These are phyloP conservation scores for Talaromyces piceae DNA, from an alignment of 2,329 filamentous ascomycete species.

Conservation along the genomic window DNA sequence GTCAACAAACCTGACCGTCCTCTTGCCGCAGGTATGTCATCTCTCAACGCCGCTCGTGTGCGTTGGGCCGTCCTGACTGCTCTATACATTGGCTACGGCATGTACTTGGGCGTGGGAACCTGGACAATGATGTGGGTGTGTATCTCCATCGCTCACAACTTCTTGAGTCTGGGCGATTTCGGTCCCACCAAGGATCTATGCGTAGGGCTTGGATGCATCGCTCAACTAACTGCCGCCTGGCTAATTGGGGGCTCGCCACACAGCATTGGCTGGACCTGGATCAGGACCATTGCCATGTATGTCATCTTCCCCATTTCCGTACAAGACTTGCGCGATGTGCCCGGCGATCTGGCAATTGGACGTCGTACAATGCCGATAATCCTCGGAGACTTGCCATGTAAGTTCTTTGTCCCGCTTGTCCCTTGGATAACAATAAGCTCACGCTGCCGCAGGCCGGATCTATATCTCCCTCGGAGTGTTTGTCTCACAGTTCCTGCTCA, in stretches of 20 bases:
- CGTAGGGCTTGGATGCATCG: slow-evolving; percentile 7
- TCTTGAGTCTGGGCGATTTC: slow-evolving; percentile 9
- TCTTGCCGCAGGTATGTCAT: slow-evolving; percentile 3
- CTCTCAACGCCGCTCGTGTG: slow-evolving; percentile 7
- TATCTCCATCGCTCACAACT: slow-evolving; percentile 9
- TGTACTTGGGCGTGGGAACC: slow-evolving; percentile 6
- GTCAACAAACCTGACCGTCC: slow-evolving; percentile 12
- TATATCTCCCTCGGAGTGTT: slow-evolving; percentile 10
- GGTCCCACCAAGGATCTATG: slow-evolving; percentile 12
- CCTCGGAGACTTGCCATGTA: slow-evolving; percentile 11
- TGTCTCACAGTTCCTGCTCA: slow-evolving; percentile 7
- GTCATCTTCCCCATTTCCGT: slow-evolving; percentile 7
- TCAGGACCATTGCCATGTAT: slow-evolving; percentile 10
- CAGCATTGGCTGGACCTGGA: slow-evolving; percentile 10
- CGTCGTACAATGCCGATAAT: slow-evolving; percentile 8
- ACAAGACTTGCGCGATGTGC: slow-evolving; percentile 10
- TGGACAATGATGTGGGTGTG: slow-evolving; percentile 10
- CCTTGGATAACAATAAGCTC: not conserved
- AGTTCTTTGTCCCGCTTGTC: not conserved
- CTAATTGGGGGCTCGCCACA: slow-evolving; percentile 8
- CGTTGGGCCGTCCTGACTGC: slow-evolving; percentile 8
- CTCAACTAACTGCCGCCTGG: slow-evolving; percentile 10
- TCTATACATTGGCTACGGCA: slow-evolving; percentile 6
- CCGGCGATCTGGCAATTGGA: slow-evolving; percentile 8
- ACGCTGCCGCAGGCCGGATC: slow-evolving; percentile 2